Evolutionary conservation across 805 yeast species (phyloP).

Genomic region (Zygoascus bituminiphila): DNA sequence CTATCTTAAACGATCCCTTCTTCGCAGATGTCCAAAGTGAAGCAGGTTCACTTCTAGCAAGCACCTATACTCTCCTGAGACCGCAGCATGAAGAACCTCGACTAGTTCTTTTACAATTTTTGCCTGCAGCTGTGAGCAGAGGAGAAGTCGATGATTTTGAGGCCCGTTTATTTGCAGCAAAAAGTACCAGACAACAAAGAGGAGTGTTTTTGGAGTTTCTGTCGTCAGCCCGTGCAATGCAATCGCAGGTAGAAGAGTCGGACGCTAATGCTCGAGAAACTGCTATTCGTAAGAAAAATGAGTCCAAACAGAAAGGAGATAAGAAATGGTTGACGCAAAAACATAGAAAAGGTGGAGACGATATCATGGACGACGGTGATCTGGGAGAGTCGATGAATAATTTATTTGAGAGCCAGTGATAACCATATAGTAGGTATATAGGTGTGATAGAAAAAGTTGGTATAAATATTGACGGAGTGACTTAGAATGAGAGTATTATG

Average conservation of each 20-base stretch:
- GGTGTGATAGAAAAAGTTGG: no score
- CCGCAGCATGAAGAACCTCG: slow-evolving; percentile 64
- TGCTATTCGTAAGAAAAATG: slow-evolving; percentile 14
- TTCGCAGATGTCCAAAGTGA: slow-evolving; percentile 84
- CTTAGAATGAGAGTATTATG: no score
- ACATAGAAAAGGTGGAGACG: slow-evolving; percentile 12
- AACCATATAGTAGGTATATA: not conserved
- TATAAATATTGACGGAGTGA: no score
- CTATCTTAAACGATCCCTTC: slow-evolving; percentile 62
- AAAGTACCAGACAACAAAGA: slow-evolving; percentile 68
- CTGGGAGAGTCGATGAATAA: slow-evolving; percentile 15
- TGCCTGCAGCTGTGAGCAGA: slow-evolving; percentile 40
- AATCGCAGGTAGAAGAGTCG: slow-evolving; percentile 28
- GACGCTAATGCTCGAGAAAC: slow-evolving; percentile 32
- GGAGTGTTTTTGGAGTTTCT: slow-evolving; percentile 70
- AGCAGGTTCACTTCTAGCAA: slow-evolving; percentile 82
- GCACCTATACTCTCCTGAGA: slow-evolving; percentile 65
- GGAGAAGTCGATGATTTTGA: slow-evolving; percentile 60
- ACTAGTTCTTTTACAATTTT: slow-evolving; percentile 42
- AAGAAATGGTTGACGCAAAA: slow-evolving; percentile 16
- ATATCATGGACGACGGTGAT: slow-evolving; percentile 22
- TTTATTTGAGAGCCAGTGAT: slow-evolving; percentile 16
- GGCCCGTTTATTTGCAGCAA: slow-evolving; percentile 43
- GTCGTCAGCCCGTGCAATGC: slow-evolving; percentile 44
- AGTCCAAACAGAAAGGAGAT: slow-evolving; percentile 12